A percentile compares a stretch with the other conserved stretches of the same genome.
Conservation (phyloP, 2,329 filamentous ascomycete species). For the Orbilia javanica region DNA sequence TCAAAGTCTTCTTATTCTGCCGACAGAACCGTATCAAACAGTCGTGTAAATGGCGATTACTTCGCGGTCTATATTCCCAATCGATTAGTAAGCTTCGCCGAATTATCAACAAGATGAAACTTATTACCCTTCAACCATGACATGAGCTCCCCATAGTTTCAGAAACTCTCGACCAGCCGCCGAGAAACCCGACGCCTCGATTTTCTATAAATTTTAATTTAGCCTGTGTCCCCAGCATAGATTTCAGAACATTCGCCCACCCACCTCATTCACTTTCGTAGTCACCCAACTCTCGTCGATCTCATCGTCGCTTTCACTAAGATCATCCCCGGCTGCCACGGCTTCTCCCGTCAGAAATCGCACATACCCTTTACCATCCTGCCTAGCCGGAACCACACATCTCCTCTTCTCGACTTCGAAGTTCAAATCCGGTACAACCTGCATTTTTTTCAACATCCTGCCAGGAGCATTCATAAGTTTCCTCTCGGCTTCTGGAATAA, state of each 20-base stretch:
- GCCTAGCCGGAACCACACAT: slow-evolving; percentile 86
- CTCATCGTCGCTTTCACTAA: slow-evolving; percentile 37
- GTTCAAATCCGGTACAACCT: slow-evolving; percentile 17
- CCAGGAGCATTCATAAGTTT: slow-evolving; percentile 71
- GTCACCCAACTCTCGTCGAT: slow-evolving; percentile 25
- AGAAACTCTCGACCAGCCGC: slow-evolving; percentile 1
- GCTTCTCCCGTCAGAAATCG: slow-evolving; percentile 20
- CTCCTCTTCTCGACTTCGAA: slow-evolving; percentile 71
- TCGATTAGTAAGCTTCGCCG: neutral
- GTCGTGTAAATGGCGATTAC: slow-evolving; percentile 33
- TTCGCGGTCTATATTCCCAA: slow-evolving; percentile 4
- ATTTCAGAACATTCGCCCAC: neutral
- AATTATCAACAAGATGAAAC: neutral
- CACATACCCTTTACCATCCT: slow-evolving; percentile 77
- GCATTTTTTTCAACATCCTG: slow-evolving; percentile 32
- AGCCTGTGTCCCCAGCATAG: neutral
- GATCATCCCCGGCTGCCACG: slow-evolving; percentile 19
- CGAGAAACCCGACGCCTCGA: slow-evolving; percentile 2
- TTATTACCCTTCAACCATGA: slow-evolving; percentile 36
- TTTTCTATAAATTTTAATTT: slow-evolving; percentile 4
- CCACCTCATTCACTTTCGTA: slow-evolving; percentile 1
- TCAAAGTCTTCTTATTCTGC: slow-evolving; percentile 21
- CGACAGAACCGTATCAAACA: slow-evolving; percentile 41
- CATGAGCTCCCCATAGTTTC: slow-evolving; percentile 31
- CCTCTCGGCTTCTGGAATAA: slow-evolving; percentile 77